Base-by-base conservation (phyloP, 495 filamentous ascomycete genomes). In the Hyaloscypha bicolor region DNA sequence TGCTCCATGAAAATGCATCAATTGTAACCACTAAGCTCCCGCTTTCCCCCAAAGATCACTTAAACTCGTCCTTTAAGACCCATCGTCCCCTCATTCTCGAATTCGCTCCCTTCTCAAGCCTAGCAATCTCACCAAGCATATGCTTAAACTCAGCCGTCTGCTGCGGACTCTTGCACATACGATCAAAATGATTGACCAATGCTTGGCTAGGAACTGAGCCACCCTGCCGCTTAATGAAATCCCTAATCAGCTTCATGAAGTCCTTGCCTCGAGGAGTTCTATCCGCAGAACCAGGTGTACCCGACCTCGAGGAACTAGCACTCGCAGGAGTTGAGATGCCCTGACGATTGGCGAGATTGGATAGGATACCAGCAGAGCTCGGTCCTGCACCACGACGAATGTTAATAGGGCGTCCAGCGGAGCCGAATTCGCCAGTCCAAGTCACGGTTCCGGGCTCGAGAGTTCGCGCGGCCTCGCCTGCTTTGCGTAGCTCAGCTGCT, bases 361-460 rank as follows among this genome's bases (percentile, higher is more conserved):
- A 82, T 3, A 92, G 71, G 4, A 93, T 79, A 57, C 79, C 80
- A 4, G 83, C 80, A 8, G 88, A 89, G 6, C 85, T 69, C 9
- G 81, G 80, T 5, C 79, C 82, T 30, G 65, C 67, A 12, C 74
- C 64, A 21, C 71, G 60, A 39, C 73, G 64, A 30, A 68, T 67
- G 53, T 74, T 71, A 1, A 59, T 55, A 29, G 84, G 84, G 4
- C 81, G 75, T 29, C 94, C 94, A 4, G 87, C 90, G 37, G 87
- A 80, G 9, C 95, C 95, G 53, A 89, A 85, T 64, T 87, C 82
- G 11, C 95, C 95, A 0, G 95, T 99, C 95, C 95, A 99, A 2
- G 95, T 98, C 16, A 94, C 91, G 0, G 90, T 91, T 45, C 94
- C 95, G 57, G 94, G 87, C 0, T 90, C 90, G 1, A 93, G 81